Base-by-base conservation (phyloP, 208 protist genomes). In the Acanthamoeba divionensis region DNA sequence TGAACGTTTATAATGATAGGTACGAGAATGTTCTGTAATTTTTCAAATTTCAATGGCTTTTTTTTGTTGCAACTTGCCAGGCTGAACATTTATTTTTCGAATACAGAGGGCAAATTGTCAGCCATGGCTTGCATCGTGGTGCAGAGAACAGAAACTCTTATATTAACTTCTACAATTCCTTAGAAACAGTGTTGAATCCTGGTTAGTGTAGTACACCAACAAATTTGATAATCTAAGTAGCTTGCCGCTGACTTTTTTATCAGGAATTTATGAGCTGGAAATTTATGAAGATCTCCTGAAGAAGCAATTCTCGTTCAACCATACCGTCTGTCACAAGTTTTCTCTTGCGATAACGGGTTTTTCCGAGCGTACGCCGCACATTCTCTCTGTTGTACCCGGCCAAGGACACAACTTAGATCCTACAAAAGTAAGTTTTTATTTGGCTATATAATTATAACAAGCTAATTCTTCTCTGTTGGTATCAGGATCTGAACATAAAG, bases 321-420 rank as follows among this genome's bases (percentile, higher is more conserved):
- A 50, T 18, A 85, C 50, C 12, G 21, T 65, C 52, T 85, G 75
- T 55, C 75, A 85, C 75, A 50, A 55, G 6, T 85, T 85, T 55
- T 33, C 75, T 4, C 52, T 85, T n/a, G 45, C 33, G 52, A 65
- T 85, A 50, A 36, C 52, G 0, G 75, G 75, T 33, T 48, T 85
- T 24, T 85, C 75, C 31, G 75, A 85, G 75, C 6, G 10, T 24
- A 85, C 75, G 15, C 75, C 75, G 26, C 75, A 85, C 29, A 24
- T 85, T 36, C 50, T 85, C 47, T 65, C 50, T 9, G 75, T 85
- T 9, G 48, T n/a, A 13, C 75, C 75, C n/a, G 33, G 52, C 50
- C 52, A 85, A 55, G 75, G 75, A 31, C 75, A 85, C 50, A n/a
- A 85, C 52, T 55, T 85, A 36, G 52, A 85, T 44, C 75, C 75